Evolutionary conservation across 352 stramenopile species (phyloP).

Genomic region (Phytopythium aichiense): DNA sequence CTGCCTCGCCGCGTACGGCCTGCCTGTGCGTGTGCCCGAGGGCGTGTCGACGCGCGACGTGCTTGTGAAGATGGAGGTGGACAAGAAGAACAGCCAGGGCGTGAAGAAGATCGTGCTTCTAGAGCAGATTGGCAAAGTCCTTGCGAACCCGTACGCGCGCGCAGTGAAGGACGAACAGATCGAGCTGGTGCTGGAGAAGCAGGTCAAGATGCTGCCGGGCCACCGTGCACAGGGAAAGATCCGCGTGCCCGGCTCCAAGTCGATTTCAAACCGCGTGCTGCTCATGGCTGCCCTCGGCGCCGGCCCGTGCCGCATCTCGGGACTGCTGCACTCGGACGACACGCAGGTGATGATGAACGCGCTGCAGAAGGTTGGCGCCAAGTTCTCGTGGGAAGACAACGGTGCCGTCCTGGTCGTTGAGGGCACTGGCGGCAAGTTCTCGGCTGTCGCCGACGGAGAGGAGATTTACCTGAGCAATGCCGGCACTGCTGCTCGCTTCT

Average conservation of each 20-base stretch:
- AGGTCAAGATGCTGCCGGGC: slow-evolving; percentile 57
- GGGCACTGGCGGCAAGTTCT: slow-evolving; percentile 69
- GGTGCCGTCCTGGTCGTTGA: slow-evolving; percentile 71
- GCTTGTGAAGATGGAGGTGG: slow-evolving; percentile 82
- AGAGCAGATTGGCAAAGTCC: slow-evolving; percentile 63
- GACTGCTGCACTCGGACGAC: slow-evolving; percentile 96
- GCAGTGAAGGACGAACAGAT: slow-evolving; percentile 74
- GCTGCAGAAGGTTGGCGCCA: slow-evolving; percentile 88
- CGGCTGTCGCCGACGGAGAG: slow-evolving; percentile 33
- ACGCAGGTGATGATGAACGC: slow-evolving; percentile 98
- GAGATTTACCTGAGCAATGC: slow-evolving; percentile 87
- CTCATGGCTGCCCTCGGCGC: slow-evolving; percentile 93
- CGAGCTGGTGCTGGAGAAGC: slow-evolving; percentile 70
- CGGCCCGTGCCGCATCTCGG: slow-evolving; percentile 77
- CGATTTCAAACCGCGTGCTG: slow-evolving; percentile 97
- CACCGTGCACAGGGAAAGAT: slow-evolving; percentile 46
- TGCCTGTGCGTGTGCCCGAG: slow-evolving; percentile 64
- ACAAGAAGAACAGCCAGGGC: slow-evolving; percentile 84
- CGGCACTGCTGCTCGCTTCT: slow-evolving; percentile 93
- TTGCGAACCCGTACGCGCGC: slow-evolving; percentile 64
- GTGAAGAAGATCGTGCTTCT: slow-evolving; percentile 84
- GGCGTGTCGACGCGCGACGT: slow-evolving; percentile 54
- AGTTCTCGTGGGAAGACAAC: slow-evolving; percentile 77
- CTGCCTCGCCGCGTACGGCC: slow-evolving; percentile 62
- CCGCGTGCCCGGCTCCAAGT: slow-evolving; percentile 95